A percentile compares a stretch with the other conserved stretches of the same genome.
Conservation (phyloP, 768 basidiomycete genomes). For the Hortiboletus flavorubellus region DNA sequence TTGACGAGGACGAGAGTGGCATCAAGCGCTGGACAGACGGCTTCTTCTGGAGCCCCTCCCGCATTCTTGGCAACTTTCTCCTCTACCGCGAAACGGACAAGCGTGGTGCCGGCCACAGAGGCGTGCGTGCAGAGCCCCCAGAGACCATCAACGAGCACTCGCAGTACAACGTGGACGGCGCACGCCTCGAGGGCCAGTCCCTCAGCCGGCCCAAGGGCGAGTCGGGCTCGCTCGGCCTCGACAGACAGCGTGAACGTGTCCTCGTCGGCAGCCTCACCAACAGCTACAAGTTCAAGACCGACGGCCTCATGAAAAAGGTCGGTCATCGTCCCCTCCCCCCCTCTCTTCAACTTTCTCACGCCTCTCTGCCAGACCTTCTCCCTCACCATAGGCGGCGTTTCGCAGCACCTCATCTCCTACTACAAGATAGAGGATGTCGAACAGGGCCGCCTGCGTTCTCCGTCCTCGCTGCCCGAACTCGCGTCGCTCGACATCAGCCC, state of each 20-base stretch:
- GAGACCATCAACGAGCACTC: constrained; percentile 40
- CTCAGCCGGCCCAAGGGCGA: constrained; percentile 67
- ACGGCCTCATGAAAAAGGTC: constrained; percentile 98
- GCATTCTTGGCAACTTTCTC: constrained; percentile 24
- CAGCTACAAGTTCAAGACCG: constrained; percentile 80
- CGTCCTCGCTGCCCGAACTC: constrained; percentile 85
- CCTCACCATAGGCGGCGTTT: constrained; percentile 74
- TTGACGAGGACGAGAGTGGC: constrained; percentile 95
- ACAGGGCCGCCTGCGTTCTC: constrained; percentile 81
- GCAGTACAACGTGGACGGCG: constrained; percentile 34
- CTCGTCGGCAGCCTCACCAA: not conserved
- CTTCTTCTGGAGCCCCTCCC: constrained; percentile 91
- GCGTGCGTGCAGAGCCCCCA: constrained; percentile 34
- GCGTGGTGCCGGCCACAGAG: too few species aligned
- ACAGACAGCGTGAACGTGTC: constrained; percentile 54
- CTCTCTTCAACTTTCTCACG: constrained; percentile 30
- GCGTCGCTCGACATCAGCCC: constrained; percentile 82
- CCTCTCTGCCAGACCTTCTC: constrained; percentile 73
- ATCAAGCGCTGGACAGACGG: constrained; percentile 99
- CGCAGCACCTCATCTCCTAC: constrained; percentile 93
- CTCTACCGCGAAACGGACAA: too few species aligned
- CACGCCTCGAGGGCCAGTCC: constrained; percentile 37
- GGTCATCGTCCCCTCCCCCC: constrained; percentile 24
- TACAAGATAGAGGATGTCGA: constrained; percentile 92
- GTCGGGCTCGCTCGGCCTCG: constrained; percentile 44